phyloP scores from a whole-genome alignment of 257 asterid species.

The Leptodermis oblonga region DNA sequence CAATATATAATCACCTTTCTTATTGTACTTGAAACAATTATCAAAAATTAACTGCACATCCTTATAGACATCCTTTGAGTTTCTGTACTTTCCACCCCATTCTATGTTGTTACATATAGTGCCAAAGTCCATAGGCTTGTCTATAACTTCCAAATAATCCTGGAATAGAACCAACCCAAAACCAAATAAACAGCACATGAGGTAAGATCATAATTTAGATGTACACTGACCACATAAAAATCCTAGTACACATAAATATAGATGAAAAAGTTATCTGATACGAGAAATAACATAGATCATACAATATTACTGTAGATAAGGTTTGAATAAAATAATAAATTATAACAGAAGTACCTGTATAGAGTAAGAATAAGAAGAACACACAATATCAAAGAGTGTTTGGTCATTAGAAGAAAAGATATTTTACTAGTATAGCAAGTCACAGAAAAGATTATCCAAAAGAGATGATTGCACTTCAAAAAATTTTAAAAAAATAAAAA shows the following conservation, averaged over 20 bases:
- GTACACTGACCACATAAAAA: background rate
- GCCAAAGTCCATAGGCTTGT: too few species aligned
- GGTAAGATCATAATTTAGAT: background rate
- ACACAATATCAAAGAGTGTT: background rate
- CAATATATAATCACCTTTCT: too few species aligned
- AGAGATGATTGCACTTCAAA: background rate
- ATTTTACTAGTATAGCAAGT: background rate
- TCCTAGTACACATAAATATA: background rate
- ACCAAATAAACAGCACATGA: background rate
- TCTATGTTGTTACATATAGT: too few species aligned
- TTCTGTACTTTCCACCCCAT: too few species aligned
- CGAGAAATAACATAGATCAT: background rate
- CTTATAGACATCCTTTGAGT: too few species aligned
- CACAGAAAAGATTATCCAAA: background rate
- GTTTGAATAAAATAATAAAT: background rate
- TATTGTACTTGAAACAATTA: too few species aligned
- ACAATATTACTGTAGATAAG: too few species aligned
- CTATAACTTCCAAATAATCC: conserved; percentile 97
- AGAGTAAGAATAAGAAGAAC: background rate
- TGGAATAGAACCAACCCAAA: conserved; percentile 31
- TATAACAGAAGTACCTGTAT: background rate
- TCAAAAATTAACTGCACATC: too few species aligned
- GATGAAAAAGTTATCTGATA: background rate
- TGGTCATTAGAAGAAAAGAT: background rate
- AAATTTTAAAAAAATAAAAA: background rate